A percentile compares a stretch with the other conserved stretches of the same genome.
phyloP scores from a whole-genome alignment of 1,284 basidiomycete genomes.

The Somion occarium region DNA sequence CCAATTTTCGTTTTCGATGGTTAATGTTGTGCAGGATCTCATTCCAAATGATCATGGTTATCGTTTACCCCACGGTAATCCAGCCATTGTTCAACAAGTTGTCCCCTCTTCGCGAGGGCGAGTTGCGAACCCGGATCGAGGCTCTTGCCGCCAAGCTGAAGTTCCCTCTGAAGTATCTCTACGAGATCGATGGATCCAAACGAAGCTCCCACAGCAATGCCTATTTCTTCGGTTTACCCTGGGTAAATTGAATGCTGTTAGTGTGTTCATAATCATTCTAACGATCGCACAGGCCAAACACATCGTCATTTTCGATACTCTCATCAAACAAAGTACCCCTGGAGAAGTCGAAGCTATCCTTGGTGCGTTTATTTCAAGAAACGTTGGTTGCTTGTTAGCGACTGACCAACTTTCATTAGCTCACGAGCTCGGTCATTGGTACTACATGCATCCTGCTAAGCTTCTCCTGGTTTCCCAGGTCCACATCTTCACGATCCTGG shows the following conservation, averaged over 20 bases:
- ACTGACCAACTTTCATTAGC: conserved; percentile 32
- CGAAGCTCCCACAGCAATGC: conserved; percentile 93
- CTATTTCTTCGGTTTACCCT: conserved; percentile 92
- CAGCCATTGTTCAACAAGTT: conserved; percentile 98
- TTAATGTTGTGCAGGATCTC: conserved; percentile 45
- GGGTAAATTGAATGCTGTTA: conserved; percentile 45
- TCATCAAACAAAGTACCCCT: conserved; percentile 86
- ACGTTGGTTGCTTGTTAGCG: neutral
- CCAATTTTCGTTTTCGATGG: neutral
- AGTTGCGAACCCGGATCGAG: conserved; percentile 74
- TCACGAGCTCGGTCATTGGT: conserved; percentile 97
- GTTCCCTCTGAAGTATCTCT: conserved; percentile 93
- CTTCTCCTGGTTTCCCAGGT: conserved; percentile 83
- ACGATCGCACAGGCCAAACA: conserved; percentile 63
- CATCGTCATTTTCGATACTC: conserved; percentile 96
- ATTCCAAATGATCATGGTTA: conserved; percentile 83
- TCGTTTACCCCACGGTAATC: conserved; percentile 87
- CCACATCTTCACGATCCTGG: conserved; percentile 84
- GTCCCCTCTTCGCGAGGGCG: conserved; percentile 75
- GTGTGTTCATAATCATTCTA: neutral
- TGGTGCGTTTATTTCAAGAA: conserved; percentile 26
- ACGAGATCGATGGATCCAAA: conserved; percentile 97
- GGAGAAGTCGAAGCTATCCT: conserved; percentile 90
- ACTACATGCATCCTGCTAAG: conserved; percentile 84
- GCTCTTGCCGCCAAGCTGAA: conserved; percentile 72